Conservation (phyloP, 352 stramenopile species). For the Globisporangium cederbergense region DNA sequence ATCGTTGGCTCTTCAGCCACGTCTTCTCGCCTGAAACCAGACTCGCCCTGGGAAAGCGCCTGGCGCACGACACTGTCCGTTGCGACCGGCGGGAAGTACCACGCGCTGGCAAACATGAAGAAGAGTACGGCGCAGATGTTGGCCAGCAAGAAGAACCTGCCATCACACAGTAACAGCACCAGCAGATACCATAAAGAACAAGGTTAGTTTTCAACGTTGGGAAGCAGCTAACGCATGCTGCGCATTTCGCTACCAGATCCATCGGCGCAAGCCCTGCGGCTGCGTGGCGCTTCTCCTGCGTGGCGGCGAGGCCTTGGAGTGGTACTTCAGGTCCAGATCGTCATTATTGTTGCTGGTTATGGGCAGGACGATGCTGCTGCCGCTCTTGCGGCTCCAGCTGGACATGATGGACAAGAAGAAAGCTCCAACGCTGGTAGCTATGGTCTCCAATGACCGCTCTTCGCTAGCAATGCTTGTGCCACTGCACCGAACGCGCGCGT, state of each 20-base stretch:
- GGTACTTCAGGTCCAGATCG: slow-evolving; percentile 13
- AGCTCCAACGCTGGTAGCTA: not conserved
- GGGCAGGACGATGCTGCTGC: slow-evolving; percentile 10
- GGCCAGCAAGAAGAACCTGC: slow-evolving; percentile 41
- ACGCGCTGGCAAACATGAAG: slow-evolving; percentile 57
- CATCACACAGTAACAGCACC: not conserved
- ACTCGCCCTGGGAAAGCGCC: slow-evolving; percentile 30
- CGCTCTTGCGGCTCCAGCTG: slow-evolving; percentile 13
- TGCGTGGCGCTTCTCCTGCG: slow-evolving; percentile 3
- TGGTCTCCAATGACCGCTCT: not conserved
- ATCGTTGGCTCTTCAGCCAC: not conserved
- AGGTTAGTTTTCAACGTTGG: not conserved
- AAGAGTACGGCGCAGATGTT: slow-evolving; percentile 41
- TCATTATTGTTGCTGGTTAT: slow-evolving; percentile 2
- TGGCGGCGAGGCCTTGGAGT: slow-evolving; percentile 9
- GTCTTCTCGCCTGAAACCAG: slow-evolving; percentile 8
- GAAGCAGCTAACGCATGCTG: not conserved
- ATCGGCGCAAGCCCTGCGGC: slow-evolving; percentile 3
- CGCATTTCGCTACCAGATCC: slow-evolving; percentile 20
- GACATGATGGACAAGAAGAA: not conserved
- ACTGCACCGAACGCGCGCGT: too few relatives aligned
- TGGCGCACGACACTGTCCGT: slow-evolving; percentile 34
- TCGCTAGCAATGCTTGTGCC: not conserved
- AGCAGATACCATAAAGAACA: not conserved
- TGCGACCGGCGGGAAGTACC: slow-evolving; percentile 39